Evolutionary conservation across 108 stramenopile species (phyloP), one percentile per base, ranked within the genome.

Genomic region (Skeletonema menzelii): DNA sequence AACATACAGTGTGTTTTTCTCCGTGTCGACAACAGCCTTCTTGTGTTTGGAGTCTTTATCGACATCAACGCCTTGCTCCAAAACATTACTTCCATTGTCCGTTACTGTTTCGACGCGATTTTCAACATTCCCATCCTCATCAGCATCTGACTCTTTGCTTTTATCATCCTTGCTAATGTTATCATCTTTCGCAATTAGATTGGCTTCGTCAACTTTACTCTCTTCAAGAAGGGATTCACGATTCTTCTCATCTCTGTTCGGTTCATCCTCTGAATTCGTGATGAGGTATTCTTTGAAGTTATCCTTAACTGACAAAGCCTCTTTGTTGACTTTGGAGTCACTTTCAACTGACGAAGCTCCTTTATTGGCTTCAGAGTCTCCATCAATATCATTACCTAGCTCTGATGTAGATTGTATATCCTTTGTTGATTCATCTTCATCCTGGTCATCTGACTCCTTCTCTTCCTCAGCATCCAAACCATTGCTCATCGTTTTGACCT

Each of bases 211-310:
- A 10, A 11, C 49, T 22, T 53, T 8, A 22, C 10, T 22, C 22
- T 53, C 11, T 4, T 5, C 49, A 53, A 53, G 8, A 8, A 22
- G 49, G 15, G 3, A 3, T 24, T 42, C 40, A 2, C 15, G 3
- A 42, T 42, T 42, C 40, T 76, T 70, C 5, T 60, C 46, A 40
- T 82, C 32, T 38, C 20, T 56, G 4, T 61, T 11, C 3, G 60
- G 44, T 61, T 61, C 60, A 8, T 61, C 60, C 20, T 61, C 60
- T 17, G 60, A 61, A 10, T 53, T 24, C 7, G 49, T 53, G 49
- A 53, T 53, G 49, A 53, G 49, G 22, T 53, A 53, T 22, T 53
- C 49, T 53, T 53, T 53, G 49, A 53, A 22, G 8, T 53, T 53
- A 1, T 53, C 22, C 6, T 24, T 8, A 8, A 49, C 47, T 49